A percentile compares a stretch with the other conserved stretches of the same genome.
Evolutionary conservation across 441 rosid genomes (phyloP).

Genomic region (Euphorbia schlechtendalii): DNA sequence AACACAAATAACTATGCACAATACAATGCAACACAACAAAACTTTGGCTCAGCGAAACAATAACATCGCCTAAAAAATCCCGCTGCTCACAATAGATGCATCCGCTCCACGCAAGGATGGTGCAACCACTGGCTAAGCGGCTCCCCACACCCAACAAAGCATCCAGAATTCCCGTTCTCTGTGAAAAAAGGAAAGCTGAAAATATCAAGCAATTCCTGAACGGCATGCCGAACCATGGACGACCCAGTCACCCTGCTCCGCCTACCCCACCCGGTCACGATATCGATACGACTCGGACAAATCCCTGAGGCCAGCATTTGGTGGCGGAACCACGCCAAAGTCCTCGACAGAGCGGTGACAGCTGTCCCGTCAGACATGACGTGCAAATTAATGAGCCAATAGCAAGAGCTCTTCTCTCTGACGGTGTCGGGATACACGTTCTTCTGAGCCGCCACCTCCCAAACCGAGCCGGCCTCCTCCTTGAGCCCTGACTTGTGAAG

Average conservation of each 20-base stretch:
- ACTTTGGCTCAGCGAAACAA: conserved; percentile 14
- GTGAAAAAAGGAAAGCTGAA: conserved; percentile 78
- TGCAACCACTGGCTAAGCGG: conserved; percentile 64
- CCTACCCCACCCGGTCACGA: conserved; percentile 92
- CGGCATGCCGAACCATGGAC: conserved; percentile 73
- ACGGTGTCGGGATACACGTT: conserved; percentile 82
- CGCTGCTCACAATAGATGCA: conserved; percentile 63
- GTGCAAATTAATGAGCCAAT: conserved; percentile 90
- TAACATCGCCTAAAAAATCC: neutral
- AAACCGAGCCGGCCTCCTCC: conserved; percentile 86
- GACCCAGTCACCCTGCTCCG: conserved; percentile 84
- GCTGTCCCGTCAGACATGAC: conserved; percentile 97
- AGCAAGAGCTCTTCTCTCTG: conserved; percentile 64
- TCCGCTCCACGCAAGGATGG: conserved; percentile 75
- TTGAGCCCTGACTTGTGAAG: conserved; percentile 87
- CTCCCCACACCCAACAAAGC: conserved; percentile 84
- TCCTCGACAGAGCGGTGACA: conserved; percentile 65
- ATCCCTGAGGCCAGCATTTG: conserved; percentile 60
- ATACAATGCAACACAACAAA: conserved; percentile 19
- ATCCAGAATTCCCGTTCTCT: conserved; percentile 78
- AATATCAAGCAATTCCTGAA: conserved; percentile 62
- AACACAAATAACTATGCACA: conserved; percentile 4
- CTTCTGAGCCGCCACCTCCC: conserved; percentile 82
- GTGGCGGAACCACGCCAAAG: conserved; percentile 79
- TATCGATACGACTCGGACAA: conserved; percentile 71